These are phyloP conservation scores for Stropharia rugosoannulata DNA, from an alignment of 768 basidiomycete species.

Conservation along the genomic window DNA sequence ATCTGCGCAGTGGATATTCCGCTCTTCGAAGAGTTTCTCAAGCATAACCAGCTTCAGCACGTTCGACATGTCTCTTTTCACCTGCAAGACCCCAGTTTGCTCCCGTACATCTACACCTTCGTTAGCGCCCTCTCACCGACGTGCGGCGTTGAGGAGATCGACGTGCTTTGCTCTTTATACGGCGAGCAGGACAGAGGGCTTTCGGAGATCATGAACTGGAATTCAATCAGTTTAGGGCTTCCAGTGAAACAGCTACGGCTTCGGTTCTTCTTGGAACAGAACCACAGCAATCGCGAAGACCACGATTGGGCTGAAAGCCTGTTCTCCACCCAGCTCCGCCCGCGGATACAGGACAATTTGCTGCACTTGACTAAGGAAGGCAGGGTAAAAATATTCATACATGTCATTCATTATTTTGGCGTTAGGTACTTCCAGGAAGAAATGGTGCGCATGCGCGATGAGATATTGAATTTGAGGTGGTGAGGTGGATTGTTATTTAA, in stretches of 20 bases:
- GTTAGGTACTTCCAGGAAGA: background rate
- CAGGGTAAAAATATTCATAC: background rate
- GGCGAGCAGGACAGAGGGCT: background rate
- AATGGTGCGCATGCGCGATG: slow-evolving; percentile 1
- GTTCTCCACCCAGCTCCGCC: background rate
- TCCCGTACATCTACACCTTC: background rate
- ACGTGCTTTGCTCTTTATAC: background rate
- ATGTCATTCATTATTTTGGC: background rate
- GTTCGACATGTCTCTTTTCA: background rate
- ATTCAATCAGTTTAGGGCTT: background rate
- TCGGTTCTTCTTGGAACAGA: background rate
- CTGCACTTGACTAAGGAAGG: background rate
- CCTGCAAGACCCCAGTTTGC: background rate
- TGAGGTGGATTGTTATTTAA: too few relatives aligned
- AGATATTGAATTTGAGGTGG: background rate
- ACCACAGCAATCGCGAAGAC: background rate
- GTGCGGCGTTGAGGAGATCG: background rate
- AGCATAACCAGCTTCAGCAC: background rate
- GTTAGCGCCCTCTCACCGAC: background rate
- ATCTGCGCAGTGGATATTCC: background rate
- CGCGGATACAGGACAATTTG: background rate
- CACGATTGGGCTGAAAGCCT: background rate
- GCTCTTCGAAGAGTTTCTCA: background rate
- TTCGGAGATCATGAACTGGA: background rate
- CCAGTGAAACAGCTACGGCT: background rate